A percentile compares a stretch with the other conserved stretches of the same genome.
These are phyloP conservation scores for Penicillium polonicum DNA, from an alignment of 2,329 filamentous ascomycete genomes.

Conservation along the genomic window DNA sequence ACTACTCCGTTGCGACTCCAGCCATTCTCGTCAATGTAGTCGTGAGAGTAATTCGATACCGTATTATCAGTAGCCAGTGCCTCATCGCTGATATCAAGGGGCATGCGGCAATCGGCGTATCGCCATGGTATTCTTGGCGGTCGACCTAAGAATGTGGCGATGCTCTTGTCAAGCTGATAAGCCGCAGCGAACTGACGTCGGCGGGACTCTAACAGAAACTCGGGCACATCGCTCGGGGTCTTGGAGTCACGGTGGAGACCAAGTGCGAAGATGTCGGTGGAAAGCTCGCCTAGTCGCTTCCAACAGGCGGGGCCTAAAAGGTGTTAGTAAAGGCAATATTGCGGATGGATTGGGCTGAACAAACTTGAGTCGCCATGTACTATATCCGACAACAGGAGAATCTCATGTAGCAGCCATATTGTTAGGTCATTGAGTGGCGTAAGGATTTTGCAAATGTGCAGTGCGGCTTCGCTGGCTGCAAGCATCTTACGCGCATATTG, in stretches of 20 bases:
- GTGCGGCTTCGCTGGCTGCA: constrained; percentile 37
- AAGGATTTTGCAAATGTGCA: constrained; percentile 40
- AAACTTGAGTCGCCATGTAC: constrained; percentile 40
- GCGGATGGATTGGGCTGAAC: neutral
- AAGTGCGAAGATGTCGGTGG: constrained; percentile 29
- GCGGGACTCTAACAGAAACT: constrained; percentile 26
- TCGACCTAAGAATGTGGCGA: constrained; percentile 31
- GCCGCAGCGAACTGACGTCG: constrained; percentile 28
- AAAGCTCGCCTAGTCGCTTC: constrained; percentile 28
- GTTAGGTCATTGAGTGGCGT: constrained; percentile 41
- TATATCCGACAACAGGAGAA: constrained; percentile 37
- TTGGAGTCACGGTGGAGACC: constrained; percentile 27
- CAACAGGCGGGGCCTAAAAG: constrained; percentile 24
- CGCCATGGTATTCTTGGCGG: constrained; percentile 27
- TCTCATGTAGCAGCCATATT: constrained; percentile 35
- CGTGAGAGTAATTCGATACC: constrained; percentile 6
- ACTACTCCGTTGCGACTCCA: constrained; percentile 21
- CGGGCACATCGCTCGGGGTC: constrained; percentile 12
- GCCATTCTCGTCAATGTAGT: constrained; percentile 18
- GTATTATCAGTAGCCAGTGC: constrained; percentile 12
- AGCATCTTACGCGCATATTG: constrained; percentile 29
- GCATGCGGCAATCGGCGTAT: constrained; percentile 24
- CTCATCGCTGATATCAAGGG: constrained; percentile 28
- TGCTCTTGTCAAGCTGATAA: constrained; percentile 31
- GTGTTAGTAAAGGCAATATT: neutral